A percentile compares a stretch with the other conserved stretches of the same genome.
These are phyloP conservation scores for Termitomyces sp. DNA, from an alignment of 768 basidiomycete genomes.

Conservation along the genomic window DNA sequence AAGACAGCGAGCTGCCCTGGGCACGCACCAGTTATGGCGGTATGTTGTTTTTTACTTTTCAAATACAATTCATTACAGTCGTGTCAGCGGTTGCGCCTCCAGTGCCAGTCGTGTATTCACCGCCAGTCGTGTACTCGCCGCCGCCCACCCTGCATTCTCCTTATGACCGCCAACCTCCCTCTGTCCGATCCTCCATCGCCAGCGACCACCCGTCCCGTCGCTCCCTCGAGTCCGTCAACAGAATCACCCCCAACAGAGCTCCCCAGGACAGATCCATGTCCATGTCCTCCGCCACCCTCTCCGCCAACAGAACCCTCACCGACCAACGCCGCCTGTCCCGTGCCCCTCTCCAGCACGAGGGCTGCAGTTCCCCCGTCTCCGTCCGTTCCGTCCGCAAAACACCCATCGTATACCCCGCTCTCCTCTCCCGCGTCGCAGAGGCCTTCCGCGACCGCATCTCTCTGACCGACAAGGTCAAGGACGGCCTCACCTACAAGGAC, in stretches of 20 bases:
- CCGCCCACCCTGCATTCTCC: too few species aligned
- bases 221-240: slow-evolving; percentile 71
- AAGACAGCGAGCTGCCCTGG: slow-evolving; percentile 57
- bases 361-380: slow-evolving; percentile 34
- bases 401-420: slow-evolving; percentile 90
- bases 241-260: slow-evolving; percentile 39
- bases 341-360: slow-evolving; percentile 31
- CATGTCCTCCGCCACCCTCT: slow-evolving; percentile 61
- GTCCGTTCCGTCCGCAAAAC: slow-evolving; percentile 45
- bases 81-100: too few species aligned
- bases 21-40: slow-evolving; percentile 37
- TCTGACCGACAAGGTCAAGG: slow-evolving; percentile 80
- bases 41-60: slow-evolving; percentile 26
- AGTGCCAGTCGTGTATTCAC: too few species aligned
- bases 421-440: slow-evolving; percentile 90
- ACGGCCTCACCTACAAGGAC: slow-evolving; percentile 93
- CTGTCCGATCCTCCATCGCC: slow-evolving; percentile 32
- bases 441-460: slow-evolving; percentile 83
- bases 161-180: too few species aligned
- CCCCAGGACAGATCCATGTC: slow-evolving; percentile 72
- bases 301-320: too few species aligned
- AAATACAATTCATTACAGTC: too few species aligned
- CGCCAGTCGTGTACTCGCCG: too few species aligned
- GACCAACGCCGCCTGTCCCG: slow-evolving; percentile 31
- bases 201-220: slow-evolving; percentile 39